Evolutionary conservation across 495 filamentous ascomycete species (phyloP).

Genomic region (Parathielavia hyrcaniae): DNA sequence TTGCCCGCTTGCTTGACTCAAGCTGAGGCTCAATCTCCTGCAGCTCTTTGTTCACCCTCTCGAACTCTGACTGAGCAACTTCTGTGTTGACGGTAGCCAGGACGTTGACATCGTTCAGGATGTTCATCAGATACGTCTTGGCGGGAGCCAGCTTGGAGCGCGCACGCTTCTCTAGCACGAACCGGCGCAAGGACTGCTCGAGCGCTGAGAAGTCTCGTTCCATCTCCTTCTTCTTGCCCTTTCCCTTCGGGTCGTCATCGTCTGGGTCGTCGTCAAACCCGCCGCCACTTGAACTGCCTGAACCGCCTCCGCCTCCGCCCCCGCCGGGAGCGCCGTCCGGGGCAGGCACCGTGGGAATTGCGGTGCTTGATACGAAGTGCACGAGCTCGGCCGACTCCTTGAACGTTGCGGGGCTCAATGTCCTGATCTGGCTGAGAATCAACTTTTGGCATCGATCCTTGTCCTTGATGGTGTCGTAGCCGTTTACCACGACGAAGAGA

Average conservation of each 20-base stretch:
- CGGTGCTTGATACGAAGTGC: constrained; percentile 96
- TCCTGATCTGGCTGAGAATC: constrained; percentile 81
- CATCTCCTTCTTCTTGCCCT: constrained; percentile 84
- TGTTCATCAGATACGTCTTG: constrained; percentile 91
- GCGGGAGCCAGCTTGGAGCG: constrained; percentile 93
- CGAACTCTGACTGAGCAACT: constrained; percentile 76
- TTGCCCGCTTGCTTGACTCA: constrained; percentile 75
- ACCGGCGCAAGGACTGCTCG: constrained; percentile 80
- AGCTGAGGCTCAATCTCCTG: constrained; percentile 77
- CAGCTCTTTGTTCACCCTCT: constrained; percentile 74
- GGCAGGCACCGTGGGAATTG: constrained; percentile 63
- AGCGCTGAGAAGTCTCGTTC: constrained; percentile 81
- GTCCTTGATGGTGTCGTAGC: constrained; percentile 88
- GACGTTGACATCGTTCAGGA: constrained; percentile 74
- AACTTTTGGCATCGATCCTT: constrained; percentile 76
- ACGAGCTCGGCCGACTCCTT: constrained; percentile 91
- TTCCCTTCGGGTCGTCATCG: constrained; percentile 67
- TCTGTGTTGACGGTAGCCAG: constrained; percentile 84
- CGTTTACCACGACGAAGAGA: constrained; percentile 98
- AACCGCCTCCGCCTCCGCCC: constrained; percentile 56
- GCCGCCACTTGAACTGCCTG: constrained; percentile 51
- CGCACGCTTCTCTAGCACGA: constrained; percentile 93
- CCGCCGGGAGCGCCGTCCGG: constrained; percentile 51
- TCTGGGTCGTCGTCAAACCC: constrained; percentile 52
- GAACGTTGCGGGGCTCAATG: constrained; percentile 80